phyloP scores from a whole-genome alignment of 2,329 filamentous ascomycete genomes.

The Claviceps sp. region DNA sequence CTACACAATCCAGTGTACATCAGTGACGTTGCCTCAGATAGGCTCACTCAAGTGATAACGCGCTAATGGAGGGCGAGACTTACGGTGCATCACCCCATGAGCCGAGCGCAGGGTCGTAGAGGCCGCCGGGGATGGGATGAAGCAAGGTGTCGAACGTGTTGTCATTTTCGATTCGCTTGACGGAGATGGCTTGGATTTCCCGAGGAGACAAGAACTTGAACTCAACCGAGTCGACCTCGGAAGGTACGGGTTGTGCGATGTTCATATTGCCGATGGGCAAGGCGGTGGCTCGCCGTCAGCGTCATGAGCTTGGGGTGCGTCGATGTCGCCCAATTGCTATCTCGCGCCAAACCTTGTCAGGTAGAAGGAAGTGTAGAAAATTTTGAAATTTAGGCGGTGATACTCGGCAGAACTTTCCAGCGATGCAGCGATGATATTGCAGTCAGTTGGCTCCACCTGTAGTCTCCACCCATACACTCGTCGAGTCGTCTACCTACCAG shows the following conservation, averaged over 20 bases:
- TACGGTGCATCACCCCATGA: slow-evolving; percentile 79
- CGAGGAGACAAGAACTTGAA: slow-evolving; percentile 72
- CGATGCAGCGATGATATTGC: no score
- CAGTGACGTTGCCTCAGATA: no score
- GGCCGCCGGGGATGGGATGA: slow-evolving; percentile 77
- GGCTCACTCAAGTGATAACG: no score
- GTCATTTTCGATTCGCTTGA: slow-evolving; percentile 86
- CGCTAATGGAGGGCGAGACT: slow-evolving; percentile 8
- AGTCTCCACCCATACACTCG: no score
- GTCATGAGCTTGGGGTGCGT: not conserved
- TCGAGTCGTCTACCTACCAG: no score
- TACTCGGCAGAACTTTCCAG: not conserved
- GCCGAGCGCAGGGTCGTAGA: slow-evolving; percentile 86
- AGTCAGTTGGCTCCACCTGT: no score
- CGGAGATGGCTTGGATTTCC: slow-evolving; percentile 81
- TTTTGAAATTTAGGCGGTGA: slow-evolving; percentile 1
- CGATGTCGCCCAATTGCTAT: not conserved
- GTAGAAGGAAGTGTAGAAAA: not conserved
- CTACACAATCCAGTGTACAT: slow-evolving; percentile 27
- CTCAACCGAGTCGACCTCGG: slow-evolving; percentile 73
- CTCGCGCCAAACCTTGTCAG: not conserved
- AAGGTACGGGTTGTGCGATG: slow-evolving; percentile 69
- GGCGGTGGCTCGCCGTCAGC: not conserved
- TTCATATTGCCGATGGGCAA: slow-evolving; percentile 36
- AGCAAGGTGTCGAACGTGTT: slow-evolving; percentile 87